phyloP scores from a whole-genome alignment of 2,329 filamentous ascomycete genomes.

The Raffaelea ambrosiae region DNA sequence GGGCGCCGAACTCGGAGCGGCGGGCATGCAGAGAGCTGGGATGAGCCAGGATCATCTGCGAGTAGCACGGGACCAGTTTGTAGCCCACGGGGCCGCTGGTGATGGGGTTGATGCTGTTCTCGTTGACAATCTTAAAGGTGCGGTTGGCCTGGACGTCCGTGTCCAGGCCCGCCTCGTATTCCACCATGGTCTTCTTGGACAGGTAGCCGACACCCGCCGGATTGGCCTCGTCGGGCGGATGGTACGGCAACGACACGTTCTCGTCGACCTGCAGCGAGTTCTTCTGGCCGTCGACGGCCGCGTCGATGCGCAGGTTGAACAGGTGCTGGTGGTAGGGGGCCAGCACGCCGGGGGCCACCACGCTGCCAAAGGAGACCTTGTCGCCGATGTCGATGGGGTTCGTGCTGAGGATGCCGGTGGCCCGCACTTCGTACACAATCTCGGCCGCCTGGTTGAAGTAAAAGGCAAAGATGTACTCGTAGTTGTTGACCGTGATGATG shows the following conservation, averaged over 20 bases:
- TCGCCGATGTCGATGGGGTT: conserved; percentile 49
- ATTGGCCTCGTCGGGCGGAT: conserved; percentile 23
- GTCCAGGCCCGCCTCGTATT: conserved; percentile 35
- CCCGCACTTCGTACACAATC: conserved; percentile 52
- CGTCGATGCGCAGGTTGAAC: conserved; percentile 56
- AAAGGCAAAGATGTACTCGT: conserved; percentile 51
- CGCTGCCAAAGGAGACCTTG: conserved; percentile 48
- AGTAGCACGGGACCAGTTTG: conserved; percentile 34
- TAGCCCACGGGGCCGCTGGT: conserved; percentile 35
- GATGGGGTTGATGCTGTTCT: conserved; percentile 28
- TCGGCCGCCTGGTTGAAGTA: conserved; percentile 53
- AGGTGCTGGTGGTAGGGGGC: conserved; percentile 65
- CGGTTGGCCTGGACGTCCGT: conserved; percentile 35
- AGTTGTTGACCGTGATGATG: conserved; percentile 61
- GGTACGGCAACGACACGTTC: conserved; percentile 14
- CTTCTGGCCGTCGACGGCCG: conserved; percentile 32
- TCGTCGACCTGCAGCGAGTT: conserved; percentile 43
- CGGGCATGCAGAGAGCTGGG: conserved; percentile 28
- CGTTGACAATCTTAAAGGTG: conserved; percentile 40
- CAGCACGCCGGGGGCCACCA: conserved; percentile 54
- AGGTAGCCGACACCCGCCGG: conserved; percentile 39
- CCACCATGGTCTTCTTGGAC: conserved; percentile 32
- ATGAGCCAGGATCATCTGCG: conserved; percentile 33
- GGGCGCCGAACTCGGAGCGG: conserved; percentile 31
- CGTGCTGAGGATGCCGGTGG: conserved; percentile 57